phyloP scores from a whole-genome alignment of 768 basidiomycete genomes.

The Phaeolepiota aurea region DNA sequence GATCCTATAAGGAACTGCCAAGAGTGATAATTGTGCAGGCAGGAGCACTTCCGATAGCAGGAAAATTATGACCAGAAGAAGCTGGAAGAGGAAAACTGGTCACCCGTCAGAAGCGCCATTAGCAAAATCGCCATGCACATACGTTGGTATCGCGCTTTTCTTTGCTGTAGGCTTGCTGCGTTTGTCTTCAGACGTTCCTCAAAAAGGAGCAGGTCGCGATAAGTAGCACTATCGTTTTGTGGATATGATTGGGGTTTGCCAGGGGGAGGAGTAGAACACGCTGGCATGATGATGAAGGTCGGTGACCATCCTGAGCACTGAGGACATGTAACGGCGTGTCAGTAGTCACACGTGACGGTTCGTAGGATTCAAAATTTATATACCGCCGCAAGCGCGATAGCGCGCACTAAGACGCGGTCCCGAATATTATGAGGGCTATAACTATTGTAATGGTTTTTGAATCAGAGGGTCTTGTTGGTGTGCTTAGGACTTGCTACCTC shows the following conservation, averaged over 20 bases:
- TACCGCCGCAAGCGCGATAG: no score
- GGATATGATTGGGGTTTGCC: conserved; percentile 32
- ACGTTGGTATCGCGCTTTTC: conserved; percentile 83
- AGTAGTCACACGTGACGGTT: no score
- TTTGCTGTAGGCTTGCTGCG: conserved; percentile 67
- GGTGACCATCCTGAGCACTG: no score
- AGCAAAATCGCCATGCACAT: conserved; percentile 20
- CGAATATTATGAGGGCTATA: no score
- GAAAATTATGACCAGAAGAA: conserved; percentile 61
- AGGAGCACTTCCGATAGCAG: conserved; percentile 71
- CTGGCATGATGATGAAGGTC: conserved; percentile 21
- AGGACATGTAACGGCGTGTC: no score
- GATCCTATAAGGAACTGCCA: conserved; percentile 53
- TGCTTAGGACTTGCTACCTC: no score
- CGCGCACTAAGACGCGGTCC: no score
- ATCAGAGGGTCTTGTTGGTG: no score
- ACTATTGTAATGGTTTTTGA: no score
- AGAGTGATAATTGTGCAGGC: conserved; percentile 50
- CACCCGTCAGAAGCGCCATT: conserved; percentile 9
- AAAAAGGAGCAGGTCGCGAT: conserved; percentile 83
- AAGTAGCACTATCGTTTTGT: conserved; percentile 69
- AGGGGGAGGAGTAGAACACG: conserved; percentile 27
- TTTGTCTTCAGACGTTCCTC: conserved; percentile 96
- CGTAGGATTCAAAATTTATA: no score
- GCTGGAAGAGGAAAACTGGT: conserved; percentile 68